Evolutionary conservation across 805 yeast species (phyloP).

Genomic region (Monosporozyma solicola): DNA sequence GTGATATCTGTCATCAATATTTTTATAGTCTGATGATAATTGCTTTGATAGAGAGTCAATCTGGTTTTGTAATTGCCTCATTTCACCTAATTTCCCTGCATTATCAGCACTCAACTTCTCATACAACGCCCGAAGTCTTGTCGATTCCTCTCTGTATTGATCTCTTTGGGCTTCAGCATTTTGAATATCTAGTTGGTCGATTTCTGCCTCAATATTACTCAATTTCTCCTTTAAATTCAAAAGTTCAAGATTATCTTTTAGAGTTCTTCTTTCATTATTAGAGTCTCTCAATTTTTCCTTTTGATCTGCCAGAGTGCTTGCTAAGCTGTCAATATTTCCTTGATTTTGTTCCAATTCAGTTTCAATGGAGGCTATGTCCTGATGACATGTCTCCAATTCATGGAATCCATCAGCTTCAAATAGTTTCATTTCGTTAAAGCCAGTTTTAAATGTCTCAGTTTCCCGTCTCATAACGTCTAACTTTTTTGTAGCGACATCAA

Average conservation of each 20-base stretch:
- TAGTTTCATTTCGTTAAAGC: conserved; percentile 5
- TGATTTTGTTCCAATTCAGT: conserved; percentile 13
- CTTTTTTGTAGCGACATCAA: not conserved
- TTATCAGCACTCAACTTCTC: conserved; percentile 52
- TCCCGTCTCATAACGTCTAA: conserved; percentile 1
- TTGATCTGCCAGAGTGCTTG: conserved; percentile 5
- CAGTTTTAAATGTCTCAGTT: not conserved
- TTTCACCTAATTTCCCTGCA: conserved; percentile 78
- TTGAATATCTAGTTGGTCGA: conserved; percentile 40
- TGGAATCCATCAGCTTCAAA: conserved; percentile 9
- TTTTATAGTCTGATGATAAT: conserved; percentile 58
- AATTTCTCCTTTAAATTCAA: conserved; percentile 37
- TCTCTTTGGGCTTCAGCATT: conserved; percentile 55
- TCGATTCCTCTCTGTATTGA: conserved; percentile 51
- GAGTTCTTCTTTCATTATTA: conserved; percentile 49
- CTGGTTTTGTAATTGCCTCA: conserved; percentile 73
- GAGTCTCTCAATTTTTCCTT: conserved; percentile 44
- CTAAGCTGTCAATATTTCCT: conserved; percentile 13
- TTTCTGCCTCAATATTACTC: conserved; percentile 29
- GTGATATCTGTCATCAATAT: conserved; percentile 54
- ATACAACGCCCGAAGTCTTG: conserved; percentile 39
- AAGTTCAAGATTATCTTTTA: conserved; percentile 56
- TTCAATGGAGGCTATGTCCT: conserved; percentile 8
- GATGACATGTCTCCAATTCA: conserved; percentile 13
- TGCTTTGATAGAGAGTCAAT: conserved; percentile 47